Conservation (phyloP, 208 protist species). For the Leishmania tarentolae region DNA sequence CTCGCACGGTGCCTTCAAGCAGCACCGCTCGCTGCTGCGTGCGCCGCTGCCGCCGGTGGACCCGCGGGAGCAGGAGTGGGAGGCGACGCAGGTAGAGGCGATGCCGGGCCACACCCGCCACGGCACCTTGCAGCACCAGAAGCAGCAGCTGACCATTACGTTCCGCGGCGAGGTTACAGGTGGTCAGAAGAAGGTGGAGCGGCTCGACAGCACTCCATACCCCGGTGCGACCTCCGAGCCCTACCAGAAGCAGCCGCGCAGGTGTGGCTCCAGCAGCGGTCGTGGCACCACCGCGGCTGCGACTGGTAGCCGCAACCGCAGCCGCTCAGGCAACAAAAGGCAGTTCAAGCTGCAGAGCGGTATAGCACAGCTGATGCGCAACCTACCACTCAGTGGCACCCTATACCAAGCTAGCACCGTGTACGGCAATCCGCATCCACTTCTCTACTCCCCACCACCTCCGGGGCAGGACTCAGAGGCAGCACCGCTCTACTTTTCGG, state of each 20-base stretch:
- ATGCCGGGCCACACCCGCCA: slow-evolving; percentile 46
- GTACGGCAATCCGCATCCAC: slow-evolving; percentile 82
- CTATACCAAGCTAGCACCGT: slow-evolving; percentile 57
- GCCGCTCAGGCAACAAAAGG: slow-evolving; percentile 17
- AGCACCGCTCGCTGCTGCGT: slow-evolving; percentile 74
- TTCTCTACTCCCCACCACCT: slow-evolving; percentile 51
- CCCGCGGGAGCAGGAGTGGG: slow-evolving; percentile 63
- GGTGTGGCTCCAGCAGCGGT: slow-evolving; percentile 1
- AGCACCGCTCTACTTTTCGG: slow-evolving; percentile 4
- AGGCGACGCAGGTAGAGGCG: slow-evolving; percentile 45
- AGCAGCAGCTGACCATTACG: slow-evolving; percentile 82
- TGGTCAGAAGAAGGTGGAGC: slow-evolving; percentile 68
- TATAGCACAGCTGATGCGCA: slow-evolving; percentile 48
- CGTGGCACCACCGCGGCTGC: slow-evolving; percentile 8
- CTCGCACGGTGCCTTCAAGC: slow-evolving; percentile 65
- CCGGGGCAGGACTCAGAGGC: slow-evolving; percentile 10
- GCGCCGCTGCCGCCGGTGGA: slow-evolving; percentile 67
- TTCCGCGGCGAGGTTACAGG: slow-evolving; percentile 79
- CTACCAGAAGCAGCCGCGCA: slow-evolving; percentile 36
- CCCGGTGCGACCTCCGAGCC: slow-evolving; percentile 51
- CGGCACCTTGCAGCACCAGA: slow-evolving; percentile 48
- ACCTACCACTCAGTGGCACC: slow-evolving; percentile 61
- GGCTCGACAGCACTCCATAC: slow-evolving; percentile 65
- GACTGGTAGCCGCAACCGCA: slow-evolving; percentile 16
- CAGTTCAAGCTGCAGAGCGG: slow-evolving; percentile 6